Conservation (phyloP, 768 basidiomycete genomes). For the Auricularia cornea region DNA sequence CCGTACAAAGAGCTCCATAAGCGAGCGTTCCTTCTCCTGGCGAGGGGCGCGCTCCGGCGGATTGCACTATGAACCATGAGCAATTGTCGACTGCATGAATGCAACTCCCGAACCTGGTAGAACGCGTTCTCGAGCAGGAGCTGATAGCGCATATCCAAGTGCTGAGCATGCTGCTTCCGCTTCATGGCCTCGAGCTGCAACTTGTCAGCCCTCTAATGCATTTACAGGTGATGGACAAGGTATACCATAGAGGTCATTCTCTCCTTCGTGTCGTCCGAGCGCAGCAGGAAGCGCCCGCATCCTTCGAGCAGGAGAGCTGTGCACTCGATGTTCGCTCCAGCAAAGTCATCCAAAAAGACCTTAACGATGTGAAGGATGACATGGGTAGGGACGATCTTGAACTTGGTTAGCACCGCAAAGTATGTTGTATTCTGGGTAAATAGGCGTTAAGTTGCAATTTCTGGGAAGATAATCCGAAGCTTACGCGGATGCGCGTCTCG, state of each 20-base stretch:
- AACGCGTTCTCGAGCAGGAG: conserved; percentile 95
- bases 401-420: conserved; percentile 91
- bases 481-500: conserved; percentile 76
- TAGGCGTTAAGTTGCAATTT: background rate
- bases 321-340: conserved; percentile 88
- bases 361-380: conserved; percentile 94
- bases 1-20: conserved; percentile 88
- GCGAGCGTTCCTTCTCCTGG: conserved; percentile 74
- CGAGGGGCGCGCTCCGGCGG: conserved; percentile 88
- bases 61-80: conserved; percentile 59
- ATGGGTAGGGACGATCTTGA: conserved; percentile 82
- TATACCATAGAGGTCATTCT: conserved; percentile 81
- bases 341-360: conserved; percentile 93
- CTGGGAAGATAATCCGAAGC: conserved; percentile 4
- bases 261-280: conserved; percentile 80
- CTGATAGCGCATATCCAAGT: conserved; percentile 85
- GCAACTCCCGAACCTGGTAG: conserved; percentile 60
- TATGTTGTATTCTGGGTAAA: conserved; percentile 70
- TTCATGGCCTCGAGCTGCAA: conserved; percentile 84
- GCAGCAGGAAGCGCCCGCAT: conserved; percentile 84
- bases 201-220: background rate
- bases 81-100: background rate
- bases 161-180: conserved; percentile 87
- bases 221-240: background rate
- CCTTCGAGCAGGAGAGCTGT: conserved; percentile 85